Evolutionary conservation across 495 filamentous ascomycete species (phyloP).

Genomic region (Neurospora pannonica): DNA sequence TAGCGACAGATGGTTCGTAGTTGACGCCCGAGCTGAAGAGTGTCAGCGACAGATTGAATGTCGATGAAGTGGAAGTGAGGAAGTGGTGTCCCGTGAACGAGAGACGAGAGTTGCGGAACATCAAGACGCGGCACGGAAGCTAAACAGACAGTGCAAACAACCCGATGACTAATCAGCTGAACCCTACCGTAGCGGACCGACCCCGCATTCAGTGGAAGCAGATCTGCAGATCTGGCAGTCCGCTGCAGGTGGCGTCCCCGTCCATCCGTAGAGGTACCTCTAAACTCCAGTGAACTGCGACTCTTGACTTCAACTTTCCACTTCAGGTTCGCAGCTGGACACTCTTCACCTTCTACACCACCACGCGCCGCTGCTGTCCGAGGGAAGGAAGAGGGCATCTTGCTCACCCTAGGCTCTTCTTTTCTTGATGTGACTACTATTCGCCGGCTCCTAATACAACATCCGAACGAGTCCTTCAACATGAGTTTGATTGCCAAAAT

Average conservation of each 20-base stretch:
- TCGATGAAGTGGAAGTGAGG: not conserved
- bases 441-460: not conserved
- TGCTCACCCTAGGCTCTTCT: not conserved
- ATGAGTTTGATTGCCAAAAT: not conserved
- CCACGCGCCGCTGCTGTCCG: not conserved
- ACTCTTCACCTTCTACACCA: not conserved
- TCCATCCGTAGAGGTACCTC: not conserved
- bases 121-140: not conserved
- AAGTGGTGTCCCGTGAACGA: not conserved
- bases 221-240: not conserved
- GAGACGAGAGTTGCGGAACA: not conserved
- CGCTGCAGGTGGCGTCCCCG: not conserved
- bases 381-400: not conserved
- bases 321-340: not conserved
- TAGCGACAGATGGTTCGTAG: not conserved
- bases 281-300: not conserved
- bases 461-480: not conserved
- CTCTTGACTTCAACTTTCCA: not conserved
- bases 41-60: not conserved
- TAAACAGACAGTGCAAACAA: not conserved
- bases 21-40: not conserved
- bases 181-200: too few relatives aligned
- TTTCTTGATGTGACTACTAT: not conserved
- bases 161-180: not conserved
- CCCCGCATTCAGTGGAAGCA: not conserved